Conservation (phyloP, 1,284 basidiomycete genomes). For the Ceratobasidium sp. region DNA sequence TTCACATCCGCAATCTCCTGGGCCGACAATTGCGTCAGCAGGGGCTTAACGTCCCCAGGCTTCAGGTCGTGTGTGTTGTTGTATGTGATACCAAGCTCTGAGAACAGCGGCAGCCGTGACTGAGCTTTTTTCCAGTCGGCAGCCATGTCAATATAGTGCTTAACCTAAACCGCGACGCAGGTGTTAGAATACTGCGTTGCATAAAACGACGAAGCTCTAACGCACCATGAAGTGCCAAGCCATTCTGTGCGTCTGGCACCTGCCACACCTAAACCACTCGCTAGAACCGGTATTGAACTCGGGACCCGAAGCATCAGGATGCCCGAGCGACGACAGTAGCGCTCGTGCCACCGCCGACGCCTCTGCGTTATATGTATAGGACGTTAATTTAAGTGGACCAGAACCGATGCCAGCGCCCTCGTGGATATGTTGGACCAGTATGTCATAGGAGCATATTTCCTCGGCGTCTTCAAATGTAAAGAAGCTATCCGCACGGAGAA, state of each 20-base stretch:
- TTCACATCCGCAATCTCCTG: neutral
- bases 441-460: neutral
- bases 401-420: too few relatives aligned
- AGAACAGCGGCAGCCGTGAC: neutral
- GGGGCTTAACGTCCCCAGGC: neutral
- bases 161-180: neutral
- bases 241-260: neutral
- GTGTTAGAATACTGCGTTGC: too few relatives aligned
- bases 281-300: neutral
- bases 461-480: neutral
- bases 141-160: neutral
- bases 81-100: constrained; percentile 1
- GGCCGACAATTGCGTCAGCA: neutral
- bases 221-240: neutral
- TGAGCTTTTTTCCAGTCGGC: neutral
- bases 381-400: neutral
- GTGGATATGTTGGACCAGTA: neutral
- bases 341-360: neutral
- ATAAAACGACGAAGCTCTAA: neutral
- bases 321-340: neutral
- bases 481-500: constrained; percentile 27
- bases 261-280: constrained; percentile 3
- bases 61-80: constrained; percentile 1
- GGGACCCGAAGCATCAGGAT: neutral
- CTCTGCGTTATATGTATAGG: neutral